phyloP scores from a whole-genome alignment of 192 early-diverging fungal species.

The Rhizoclosmatium sp. region DNA sequence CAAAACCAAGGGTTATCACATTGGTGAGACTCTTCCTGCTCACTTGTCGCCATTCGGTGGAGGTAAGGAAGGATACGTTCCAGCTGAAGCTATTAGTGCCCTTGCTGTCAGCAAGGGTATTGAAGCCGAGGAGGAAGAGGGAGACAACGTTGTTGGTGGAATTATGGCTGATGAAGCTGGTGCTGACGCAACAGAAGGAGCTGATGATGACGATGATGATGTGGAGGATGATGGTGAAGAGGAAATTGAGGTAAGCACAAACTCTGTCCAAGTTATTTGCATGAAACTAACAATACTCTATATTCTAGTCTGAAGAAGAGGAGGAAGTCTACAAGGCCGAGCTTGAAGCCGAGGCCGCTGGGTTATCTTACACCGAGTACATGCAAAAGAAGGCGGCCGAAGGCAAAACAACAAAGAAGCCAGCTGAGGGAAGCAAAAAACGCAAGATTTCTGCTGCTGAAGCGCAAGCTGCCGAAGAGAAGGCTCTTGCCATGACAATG shows the following conservation, averaged over 20 bases:
- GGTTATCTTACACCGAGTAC: slow-evolving; percentile 72
- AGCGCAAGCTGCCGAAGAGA: slow-evolving; percentile 65
- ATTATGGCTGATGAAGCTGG: slow-evolving; percentile 71
- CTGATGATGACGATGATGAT: slow-evolving; percentile 58
- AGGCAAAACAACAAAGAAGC: slow-evolving; percentile 34
- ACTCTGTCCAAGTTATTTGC: background rate
- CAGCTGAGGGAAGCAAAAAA: slow-evolving; percentile 36
- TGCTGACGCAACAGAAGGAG: slow-evolving; percentile 65
- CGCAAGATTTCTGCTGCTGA: slow-evolving; percentile 66
- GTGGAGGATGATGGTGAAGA: slow-evolving; percentile 67
- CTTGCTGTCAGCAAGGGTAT: slow-evolving; percentile 19
- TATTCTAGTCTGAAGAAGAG: slow-evolving; percentile 44
- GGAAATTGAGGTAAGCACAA: slow-evolving; percentile 29
- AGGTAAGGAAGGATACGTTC: slow-evolving; percentile 85
- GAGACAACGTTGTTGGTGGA: slow-evolving; percentile 69
- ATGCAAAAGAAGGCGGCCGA: slow-evolving; percentile 57
- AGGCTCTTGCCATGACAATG: slow-evolving; percentile 83
- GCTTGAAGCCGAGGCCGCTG: slow-evolving; percentile 74
- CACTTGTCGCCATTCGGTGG: slow-evolving; percentile 95
- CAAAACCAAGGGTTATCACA: slow-evolving; percentile 67
- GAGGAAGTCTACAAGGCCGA: slow-evolving; percentile 65
- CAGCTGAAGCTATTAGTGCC: slow-evolving; percentile 47
- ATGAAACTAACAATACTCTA: background rate
- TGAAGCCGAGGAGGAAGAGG: slow-evolving; percentile 56
- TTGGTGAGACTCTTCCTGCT: slow-evolving; percentile 85